Percentiles rank a stretch among this genome's conserved stretches.
Conservation (phyloP, 1,139 yeast genomes). For the Debaryomyces robertsiae region DNA sequence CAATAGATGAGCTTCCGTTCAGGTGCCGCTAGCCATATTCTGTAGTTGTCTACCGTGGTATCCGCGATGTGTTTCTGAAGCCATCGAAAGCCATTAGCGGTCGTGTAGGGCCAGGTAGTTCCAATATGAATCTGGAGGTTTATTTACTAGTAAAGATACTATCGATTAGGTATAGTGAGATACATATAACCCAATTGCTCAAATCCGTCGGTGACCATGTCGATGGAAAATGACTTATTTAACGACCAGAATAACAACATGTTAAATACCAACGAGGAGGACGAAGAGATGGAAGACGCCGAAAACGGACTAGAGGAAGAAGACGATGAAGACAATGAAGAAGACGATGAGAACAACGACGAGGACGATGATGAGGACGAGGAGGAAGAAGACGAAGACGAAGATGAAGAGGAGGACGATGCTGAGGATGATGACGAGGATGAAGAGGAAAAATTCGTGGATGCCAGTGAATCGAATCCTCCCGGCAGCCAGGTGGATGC, state of each 20-base stretch:
- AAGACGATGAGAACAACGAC: slow-evolving; percentile 21
- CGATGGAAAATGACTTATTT: slow-evolving; percentile 28
- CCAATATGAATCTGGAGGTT: neutral
- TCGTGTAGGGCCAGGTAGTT: slow-evolving; percentile 8
- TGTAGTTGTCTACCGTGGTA: too few species aligned
- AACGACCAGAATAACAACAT: slow-evolving; percentile 28
- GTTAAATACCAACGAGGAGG: slow-evolving; percentile 24
- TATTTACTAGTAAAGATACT: too few species aligned
- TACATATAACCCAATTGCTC: neutral
- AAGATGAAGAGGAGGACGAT: slow-evolving; percentile 18
- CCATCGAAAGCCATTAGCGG: neutral
- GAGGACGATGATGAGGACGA: slow-evolving; percentile 22
- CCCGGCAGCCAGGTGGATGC: slow-evolving; percentile 18
- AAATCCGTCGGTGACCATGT: slow-evolving; percentile 13
- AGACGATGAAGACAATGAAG: slow-evolving; percentile 29
- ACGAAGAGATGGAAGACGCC: slow-evolving; percentile 17
- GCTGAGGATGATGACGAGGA: slow-evolving; percentile 23
- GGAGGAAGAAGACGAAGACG: slow-evolving; percentile 18
- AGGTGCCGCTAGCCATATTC: neutral
- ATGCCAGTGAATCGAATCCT: slow-evolving; percentile 7
- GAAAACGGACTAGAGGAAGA: slow-evolving; percentile 25
- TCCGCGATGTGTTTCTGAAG: too few species aligned
- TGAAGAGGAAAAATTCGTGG: slow-evolving; percentile 22
- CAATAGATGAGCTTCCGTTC: neutral
- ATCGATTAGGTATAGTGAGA: neutral